These are phyloP conservation scores for Diospyros kaki DNA, from an alignment of 148 eudicot genomes.

Conservation along the genomic window DNA sequence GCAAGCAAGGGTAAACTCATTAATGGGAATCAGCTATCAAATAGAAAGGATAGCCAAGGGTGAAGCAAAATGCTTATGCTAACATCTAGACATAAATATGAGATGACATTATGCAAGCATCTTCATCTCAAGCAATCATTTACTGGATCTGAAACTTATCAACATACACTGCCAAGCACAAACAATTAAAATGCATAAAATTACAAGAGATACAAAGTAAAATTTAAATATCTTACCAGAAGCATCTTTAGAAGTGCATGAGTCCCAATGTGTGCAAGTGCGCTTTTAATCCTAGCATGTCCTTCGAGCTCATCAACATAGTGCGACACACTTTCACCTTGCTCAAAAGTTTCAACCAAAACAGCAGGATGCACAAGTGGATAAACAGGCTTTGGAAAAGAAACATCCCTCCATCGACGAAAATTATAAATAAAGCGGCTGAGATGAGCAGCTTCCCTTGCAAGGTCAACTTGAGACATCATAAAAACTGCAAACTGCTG, in stretches of 20 bases:
- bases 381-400: constrained; percentile 93
- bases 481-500: constrained; percentile 94
- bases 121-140: not conserved
- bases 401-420: constrained; percentile 80
- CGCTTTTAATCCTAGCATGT: constrained; percentile 57
- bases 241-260: constrained; percentile 95
- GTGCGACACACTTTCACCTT: constrained; percentile 80
- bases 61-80: not conserved
- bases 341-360: constrained; percentile 88
- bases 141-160: not conserved
- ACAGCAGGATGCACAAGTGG: constrained; percentile 96
- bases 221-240: constrained; percentile 42
- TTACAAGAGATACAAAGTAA: not conserved
- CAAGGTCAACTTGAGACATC: constrained; percentile 97
- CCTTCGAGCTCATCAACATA: constrained; percentile 79
- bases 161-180: not conserved
- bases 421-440: constrained; percentile 90
- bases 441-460: constrained; percentile 91
- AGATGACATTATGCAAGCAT: not conserved
- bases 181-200: not conserved
- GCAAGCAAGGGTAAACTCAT: no score
- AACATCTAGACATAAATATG: not conserved
- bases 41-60: not conserved
- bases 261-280: constrained; percentile 86
- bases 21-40: no score